Base-by-base conservation (phyloP, 2,329 filamentous ascomycete genomes). In the Ilyonectria mors-panacis region DNA sequence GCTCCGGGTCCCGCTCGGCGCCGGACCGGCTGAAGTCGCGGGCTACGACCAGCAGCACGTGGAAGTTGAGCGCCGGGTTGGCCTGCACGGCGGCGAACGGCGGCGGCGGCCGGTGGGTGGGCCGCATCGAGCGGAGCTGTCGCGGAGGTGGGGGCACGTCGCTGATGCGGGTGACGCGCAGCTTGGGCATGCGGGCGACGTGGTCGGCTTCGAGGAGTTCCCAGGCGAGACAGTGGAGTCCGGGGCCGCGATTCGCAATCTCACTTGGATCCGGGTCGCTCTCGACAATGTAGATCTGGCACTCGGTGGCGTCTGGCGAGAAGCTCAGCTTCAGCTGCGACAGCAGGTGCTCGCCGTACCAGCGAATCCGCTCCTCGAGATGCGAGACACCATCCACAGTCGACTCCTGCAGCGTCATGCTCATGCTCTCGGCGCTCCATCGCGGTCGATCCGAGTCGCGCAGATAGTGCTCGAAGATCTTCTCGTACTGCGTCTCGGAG, bases 381-480 rank as follows among this genome's bases (percentile, higher is more conserved):
- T 12, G 42, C 3, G 42, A 39, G 5, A 56, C 19, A n/a, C 33
- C 54, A 9, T 48, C 50, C 19, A 19, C 51, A 33, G 28, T 50
- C 39, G 26, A 30, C 30, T 65, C 63, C 23, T 50, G 57, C 56
- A 65, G 19, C 30, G 48, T 65, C 42, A 50, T 56, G 26, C 26
- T 60, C 50, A 65, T 65, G 50, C 42, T 54, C 48, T 65, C 63
- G 48, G 63, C 48, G 33, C 42, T 65, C 63, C 63, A 65, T 59
- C 33, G 26, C 6, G 56, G 56, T 2, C 63, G 63, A 26, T 65
- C 63, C 19, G 63, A 65, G 63, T 65, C 63, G 35, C 57, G 63
- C 50, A 65, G 63, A 56, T 65, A 65, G 56, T 60, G 63, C 26
- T 65, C 63, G 28, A 65, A 65, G 23, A 65, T 30, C 30, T 56